Evolutionary conservation across 169 alveolate genomes (phyloP).

Genomic region (Plasmodium billcollinsi): DNA sequence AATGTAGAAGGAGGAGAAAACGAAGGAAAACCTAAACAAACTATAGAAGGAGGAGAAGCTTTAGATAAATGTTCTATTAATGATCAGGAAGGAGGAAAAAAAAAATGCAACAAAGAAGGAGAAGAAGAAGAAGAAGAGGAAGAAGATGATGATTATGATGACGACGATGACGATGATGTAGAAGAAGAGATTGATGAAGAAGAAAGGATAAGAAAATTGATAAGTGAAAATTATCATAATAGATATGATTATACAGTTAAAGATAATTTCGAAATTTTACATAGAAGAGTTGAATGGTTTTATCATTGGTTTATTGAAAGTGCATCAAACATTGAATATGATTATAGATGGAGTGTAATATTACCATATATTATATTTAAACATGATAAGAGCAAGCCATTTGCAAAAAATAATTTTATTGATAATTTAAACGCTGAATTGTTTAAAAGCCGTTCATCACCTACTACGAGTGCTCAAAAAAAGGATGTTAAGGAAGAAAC

Average conservation of each 20-base stretch:
- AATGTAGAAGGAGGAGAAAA: background rate
- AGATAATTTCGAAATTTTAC: slow-evolving; percentile 53
- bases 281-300: slow-evolving; percentile 82
- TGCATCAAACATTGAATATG: slow-evolving; percentile 80
- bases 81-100: background rate
- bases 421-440: slow-evolving; percentile 20
- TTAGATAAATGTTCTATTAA: background rate
- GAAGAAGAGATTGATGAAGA: background rate
- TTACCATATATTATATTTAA: slow-evolving; percentile 77
- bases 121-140: background rate
- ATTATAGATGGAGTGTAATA: slow-evolving; percentile 79
- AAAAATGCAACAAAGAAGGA: background rate
- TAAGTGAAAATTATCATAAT: slow-evolving; percentile 9
- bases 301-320: slow-evolving; percentile 84
- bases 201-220: background rate
- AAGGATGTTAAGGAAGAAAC: slow-evolving; percentile 16
- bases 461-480: too few species aligned
- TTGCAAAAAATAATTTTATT: slow-evolving; percentile 39
- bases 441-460: slow-evolving; percentile 4
- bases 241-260: slow-evolving; percentile 57
- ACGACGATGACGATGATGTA: background rate
- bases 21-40: background rate
- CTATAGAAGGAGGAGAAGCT: background rate
- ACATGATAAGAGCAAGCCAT: slow-evolving; percentile 18
- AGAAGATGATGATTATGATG: background rate